Percentiles rank a stretch among this genome's conserved stretches.
Evolutionary conservation across 352 stramenopile genomes (phyloP).

Genomic region (Phytopythium vexans): DNA sequence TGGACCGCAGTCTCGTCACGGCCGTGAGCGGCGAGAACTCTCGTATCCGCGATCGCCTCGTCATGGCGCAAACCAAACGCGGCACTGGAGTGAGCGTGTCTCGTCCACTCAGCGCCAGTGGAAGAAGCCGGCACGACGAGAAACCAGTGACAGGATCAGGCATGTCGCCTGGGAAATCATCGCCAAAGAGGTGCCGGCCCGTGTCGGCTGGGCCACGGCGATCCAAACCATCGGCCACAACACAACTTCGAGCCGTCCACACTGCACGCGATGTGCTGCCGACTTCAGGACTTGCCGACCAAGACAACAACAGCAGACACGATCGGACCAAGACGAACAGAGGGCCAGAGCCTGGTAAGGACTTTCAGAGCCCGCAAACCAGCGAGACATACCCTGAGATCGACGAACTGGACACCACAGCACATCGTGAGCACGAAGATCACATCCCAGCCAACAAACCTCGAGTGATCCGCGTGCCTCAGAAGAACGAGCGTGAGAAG

Average conservation of each 20-base stretch:
- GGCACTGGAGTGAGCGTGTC: not conserved
- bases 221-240: slow-evolving; percentile 22
- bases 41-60: slow-evolving; percentile 42
- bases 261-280: slow-evolving; percentile 56
- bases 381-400: slow-evolving; percentile 7
- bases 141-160: slow-evolving; percentile 2
- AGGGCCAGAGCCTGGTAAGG: too few relatives aligned
- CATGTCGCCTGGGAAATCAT: slow-evolving; percentile 41
- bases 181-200: slow-evolving; percentile 58
- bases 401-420: too few relatives aligned
- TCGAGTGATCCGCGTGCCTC: slow-evolving; percentile 45
- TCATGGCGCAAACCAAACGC: slow-evolving; percentile 47
- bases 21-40: slow-evolving; percentile 50
- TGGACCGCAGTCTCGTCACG: slow-evolving; percentile 71
- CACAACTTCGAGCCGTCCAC: slow-evolving; percentile 35
- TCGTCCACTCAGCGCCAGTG: not conserved
- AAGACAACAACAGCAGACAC: too few relatives aligned
- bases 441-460: slow-evolving; percentile 12
- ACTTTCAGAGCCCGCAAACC: too few relatives aligned
- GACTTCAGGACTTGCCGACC: too few relatives aligned
- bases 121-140: too few relatives aligned
- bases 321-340: too few relatives aligned
- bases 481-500: slow-evolving; percentile 63
- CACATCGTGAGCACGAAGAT: not conserved
- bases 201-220: slow-evolving; percentile 59